Percentiles rank a stretch among this genome's conserved stretches.
phyloP scores from a whole-genome alignment of 371 early-diverging fungal genomes.

The Circinella minor region DNA sequence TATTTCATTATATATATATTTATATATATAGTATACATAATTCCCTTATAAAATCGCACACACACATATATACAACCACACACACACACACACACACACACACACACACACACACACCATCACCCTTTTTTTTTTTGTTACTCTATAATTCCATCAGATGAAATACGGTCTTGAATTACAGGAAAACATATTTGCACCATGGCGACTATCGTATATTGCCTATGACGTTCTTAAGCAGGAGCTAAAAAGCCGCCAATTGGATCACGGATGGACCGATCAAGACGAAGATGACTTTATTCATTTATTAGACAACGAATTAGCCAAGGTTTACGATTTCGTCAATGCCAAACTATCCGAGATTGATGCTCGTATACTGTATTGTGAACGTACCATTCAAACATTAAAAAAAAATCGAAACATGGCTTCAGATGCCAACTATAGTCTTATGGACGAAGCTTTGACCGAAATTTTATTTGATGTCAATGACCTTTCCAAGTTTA shows the following conservation, averaged over 20 bases:
- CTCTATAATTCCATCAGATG: conserved; percentile 47
- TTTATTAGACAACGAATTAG: conserved; percentile 84
- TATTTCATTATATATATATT: background rate
- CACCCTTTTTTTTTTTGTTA: too few species aligned
- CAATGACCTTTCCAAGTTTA: conserved; percentile 87
- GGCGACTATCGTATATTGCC: conserved; percentile 82
- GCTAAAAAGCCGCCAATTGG: conserved; percentile 65
- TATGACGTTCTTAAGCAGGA: conserved; percentile 82
- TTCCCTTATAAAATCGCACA: background rate
- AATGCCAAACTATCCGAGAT: conserved; percentile 87
- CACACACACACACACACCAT: background rate
- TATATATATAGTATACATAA: background rate
- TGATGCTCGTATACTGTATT: conserved; percentile 76
- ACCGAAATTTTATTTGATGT: conserved; percentile 81
- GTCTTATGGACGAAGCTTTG: conserved; percentile 73
- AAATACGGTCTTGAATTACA: conserved; percentile 83
- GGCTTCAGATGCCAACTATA: conserved; percentile 58
- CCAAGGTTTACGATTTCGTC: conserved; percentile 80
- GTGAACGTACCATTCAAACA: conserved; percentile 52
- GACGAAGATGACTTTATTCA: conserved; percentile 86
- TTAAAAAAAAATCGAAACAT: conserved; percentile 30
- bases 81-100: background rate
- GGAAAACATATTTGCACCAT: conserved; percentile 71
- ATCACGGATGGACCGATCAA: conserved; percentile 55
- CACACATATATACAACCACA: background rate